Base-by-base conservation (phyloP, 2,329 filamentous ascomycete genomes). In the Sporothrix mexicana region DNA sequence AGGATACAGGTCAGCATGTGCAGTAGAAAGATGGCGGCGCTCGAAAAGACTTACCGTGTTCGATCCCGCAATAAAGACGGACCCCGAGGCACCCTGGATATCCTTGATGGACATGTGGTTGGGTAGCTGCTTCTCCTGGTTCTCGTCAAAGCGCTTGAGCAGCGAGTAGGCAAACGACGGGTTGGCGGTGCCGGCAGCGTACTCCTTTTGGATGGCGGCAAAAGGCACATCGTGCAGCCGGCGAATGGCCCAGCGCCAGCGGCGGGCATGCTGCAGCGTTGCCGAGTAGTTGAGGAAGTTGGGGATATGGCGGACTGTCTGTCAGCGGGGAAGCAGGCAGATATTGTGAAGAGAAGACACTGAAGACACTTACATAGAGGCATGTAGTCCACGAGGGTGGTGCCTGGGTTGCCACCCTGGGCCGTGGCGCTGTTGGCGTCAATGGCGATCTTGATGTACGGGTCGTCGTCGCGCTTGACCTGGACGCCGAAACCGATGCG, bases 71-170 rank as follows among this genome's bases (percentile, higher is more conserved):
- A 84, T 83, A 75, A 81, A 86, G 9, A 87, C 81, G 8, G 84
- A 82, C 0, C 82, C 85, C 0, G 84, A 82, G 3, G 85, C 84
- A 15, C 85, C 85, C 76, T 86, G 85, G 75, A 87, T 83, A 69
- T 86, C 84, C 10, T 81, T 81, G 13, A 82, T 74, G 0, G 80
- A 82, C 25, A 83, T 73, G 30, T 84, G 80, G 1, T 78, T 78
- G 15, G 69, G 71, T 30, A 76, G 74, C 45, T 78, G 80, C 4
- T 77, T 75, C 23, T 78, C 77, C 15, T 61, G 76, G 74, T 72
- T 79, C 73, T 71, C 79, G 73, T 49, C 79, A 74, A 76, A 81
- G 67, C 68, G 75, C 73, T 77, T 76, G 53, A 76, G 75, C 59
- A 79, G 77, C 13, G 76, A 78, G 64, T 78, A 77, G 76, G 81